phyloP scores from a whole-genome alignment of 257 asterid genomes.

The Nyctanthes arbortristis region DNA sequence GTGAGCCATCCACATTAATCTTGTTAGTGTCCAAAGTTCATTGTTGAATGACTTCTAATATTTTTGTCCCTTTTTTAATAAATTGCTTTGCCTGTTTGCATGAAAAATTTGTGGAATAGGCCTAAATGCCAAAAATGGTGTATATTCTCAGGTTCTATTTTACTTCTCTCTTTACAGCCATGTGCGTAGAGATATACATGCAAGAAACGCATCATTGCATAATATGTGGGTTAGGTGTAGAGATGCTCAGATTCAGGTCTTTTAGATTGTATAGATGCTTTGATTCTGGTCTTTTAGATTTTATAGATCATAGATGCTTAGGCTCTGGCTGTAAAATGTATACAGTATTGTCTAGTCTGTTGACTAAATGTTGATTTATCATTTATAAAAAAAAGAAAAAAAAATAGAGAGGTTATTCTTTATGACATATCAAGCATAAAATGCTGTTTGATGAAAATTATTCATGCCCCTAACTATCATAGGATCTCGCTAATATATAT shows the following conservation, averaged over 20 bases:
- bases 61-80: background rate
- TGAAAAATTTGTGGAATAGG: background rate
- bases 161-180: background rate
- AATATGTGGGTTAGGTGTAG: background rate
- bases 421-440: slow-evolving; percentile 12
- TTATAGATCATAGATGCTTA: too few relatives aligned
- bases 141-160: background rate
- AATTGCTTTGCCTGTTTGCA: background rate
- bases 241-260: too few relatives aligned
- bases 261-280: too few relatives aligned
- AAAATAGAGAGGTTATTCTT: too few relatives aligned
- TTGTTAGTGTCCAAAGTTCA: slow-evolving; percentile 1
- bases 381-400: too few relatives aligned
- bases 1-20: slow-evolving; percentile 44
- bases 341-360: background rate
- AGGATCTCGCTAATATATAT: slow-evolving; percentile 2
- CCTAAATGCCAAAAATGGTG: background rate
- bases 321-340: background rate
- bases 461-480: background rate
- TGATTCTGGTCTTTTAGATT: too few relatives aligned
- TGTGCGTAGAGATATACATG: background rate
- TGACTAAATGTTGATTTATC: background rate
- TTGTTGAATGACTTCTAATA: slow-evolving; percentile 16
- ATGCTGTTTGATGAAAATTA: slow-evolving; percentile 5
- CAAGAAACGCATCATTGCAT: background rate